These are phyloP conservation scores for Malassezia sp. DNA, from an alignment of 1,284 basidiomycete genomes.

Conservation along the genomic window DNA sequence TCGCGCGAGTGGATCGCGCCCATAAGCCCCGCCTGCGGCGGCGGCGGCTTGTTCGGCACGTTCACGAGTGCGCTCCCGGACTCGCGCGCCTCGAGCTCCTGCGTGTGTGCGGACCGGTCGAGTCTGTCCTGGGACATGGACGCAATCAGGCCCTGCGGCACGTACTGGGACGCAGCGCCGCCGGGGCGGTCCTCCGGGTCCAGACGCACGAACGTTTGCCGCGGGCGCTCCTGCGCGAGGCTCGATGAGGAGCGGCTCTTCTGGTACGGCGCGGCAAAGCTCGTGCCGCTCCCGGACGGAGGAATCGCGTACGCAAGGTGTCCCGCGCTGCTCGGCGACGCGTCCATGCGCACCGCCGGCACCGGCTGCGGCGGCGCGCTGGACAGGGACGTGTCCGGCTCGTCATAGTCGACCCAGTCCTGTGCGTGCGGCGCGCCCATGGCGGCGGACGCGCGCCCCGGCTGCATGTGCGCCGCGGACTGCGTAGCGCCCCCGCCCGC, in stretches of 20 bases:
- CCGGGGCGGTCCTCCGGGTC: constrained; percentile 36
- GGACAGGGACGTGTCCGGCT: background rate
- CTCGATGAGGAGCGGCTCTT: background rate
- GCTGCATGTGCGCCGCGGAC: no score
- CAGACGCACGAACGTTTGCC: constrained; percentile 39
- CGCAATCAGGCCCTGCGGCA: constrained; percentile 82
- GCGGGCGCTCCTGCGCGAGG: constrained; percentile 3
- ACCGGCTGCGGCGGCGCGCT: background rate
- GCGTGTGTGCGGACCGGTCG: constrained; percentile 83
- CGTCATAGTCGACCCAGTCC: constrained; percentile 14
- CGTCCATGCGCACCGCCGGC: background rate
- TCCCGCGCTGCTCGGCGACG: no score
- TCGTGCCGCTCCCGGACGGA: background rate
- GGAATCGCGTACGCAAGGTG: no score
- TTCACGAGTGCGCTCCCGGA: constrained; percentile 80
- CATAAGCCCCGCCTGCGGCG: constrained; percentile 85
- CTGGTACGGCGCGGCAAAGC: background rate
- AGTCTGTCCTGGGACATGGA: constrained; percentile 89
- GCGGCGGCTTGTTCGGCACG: constrained; percentile 83
- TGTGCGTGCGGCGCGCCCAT: background rate
- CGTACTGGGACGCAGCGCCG: constrained; percentile 47
- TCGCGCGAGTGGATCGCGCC: constrained; percentile 93
- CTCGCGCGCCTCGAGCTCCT: constrained; percentile 82
- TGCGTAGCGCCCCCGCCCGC: no score
- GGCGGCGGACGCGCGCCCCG: no score